Base-by-base conservation (phyloP, 139 green algal genomes). In the Mychonastes homosphaera region DNA sequence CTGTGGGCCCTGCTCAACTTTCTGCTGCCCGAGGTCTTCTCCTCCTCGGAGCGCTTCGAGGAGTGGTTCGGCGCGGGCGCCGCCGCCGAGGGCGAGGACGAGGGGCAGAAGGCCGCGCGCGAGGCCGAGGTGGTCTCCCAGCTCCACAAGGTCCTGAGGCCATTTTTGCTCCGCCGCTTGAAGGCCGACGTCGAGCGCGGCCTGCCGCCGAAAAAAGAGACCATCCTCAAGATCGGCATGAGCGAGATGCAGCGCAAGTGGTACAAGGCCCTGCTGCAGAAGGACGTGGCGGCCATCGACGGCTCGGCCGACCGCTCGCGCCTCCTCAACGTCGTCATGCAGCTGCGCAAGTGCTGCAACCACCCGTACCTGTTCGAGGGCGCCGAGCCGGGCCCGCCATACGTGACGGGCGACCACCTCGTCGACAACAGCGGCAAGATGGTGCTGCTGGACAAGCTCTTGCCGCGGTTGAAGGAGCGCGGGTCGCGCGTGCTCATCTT, bases 1-100 rank as follows among this genome's bases (percentile, higher is more conserved):
- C 87, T 99, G 51, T 99, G 93, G 93, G 91, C 93, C 21, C 81
- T 99, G 62, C 85, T 99, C 63, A 98, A 99, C 79, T 98, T 99
- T 67, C 76, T 99, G 74, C 82, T 98, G 65, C 93, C 93, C 0
- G 90, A 98, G 73, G 79, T 95, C n/a, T 98, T 97, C 64, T 53
- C 63, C 61, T 79, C 57, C 45, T 81, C 84, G 10, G 91, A 98
- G 58, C 86, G 87, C 72, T 99, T 99, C 69, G 92, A 98, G 60
- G 85, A 97, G 77, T 98, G 88, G 91, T 99, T 98, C 78, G 61
- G 65, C 26, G 43, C 87, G 38, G 83, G 79, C 26, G n/a, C n/a
- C n/a, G n/a, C n/a, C n/a, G n/a, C n/a, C n/a, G n/a, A n/a, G n/a
- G n/a, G n/a, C n/a, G n/a, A n/a, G n/a, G n/a, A n/a, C n/a, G 71